Percentiles rank a stretch among this genome's conserved stretches.
These are phyloP conservation scores for Fraxinus excelsior DNA, from an alignment of 257 asterid species.

Conservation along the genomic window DNA sequence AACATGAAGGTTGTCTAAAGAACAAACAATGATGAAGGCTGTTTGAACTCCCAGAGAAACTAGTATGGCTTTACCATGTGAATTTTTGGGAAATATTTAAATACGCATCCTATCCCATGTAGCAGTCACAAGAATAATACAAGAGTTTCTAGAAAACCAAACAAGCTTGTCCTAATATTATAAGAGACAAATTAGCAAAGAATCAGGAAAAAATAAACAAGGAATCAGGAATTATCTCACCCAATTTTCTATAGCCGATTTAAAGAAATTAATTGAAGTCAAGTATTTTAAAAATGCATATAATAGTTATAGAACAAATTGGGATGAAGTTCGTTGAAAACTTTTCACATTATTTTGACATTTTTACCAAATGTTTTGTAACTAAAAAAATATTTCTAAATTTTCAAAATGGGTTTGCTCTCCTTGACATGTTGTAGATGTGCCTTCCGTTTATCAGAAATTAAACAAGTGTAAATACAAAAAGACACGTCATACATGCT, in stretches of 20 bases:
- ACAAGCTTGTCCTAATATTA: neutral
- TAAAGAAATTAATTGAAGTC: neutral
- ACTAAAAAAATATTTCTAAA: neutral
- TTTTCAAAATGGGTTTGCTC: neutral
- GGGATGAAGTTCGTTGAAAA: neutral
- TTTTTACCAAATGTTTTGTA: neutral
- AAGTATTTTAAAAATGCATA: neutral
- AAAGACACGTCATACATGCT: neutral
- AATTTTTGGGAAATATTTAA: neutral
- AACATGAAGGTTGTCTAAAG: neutral
- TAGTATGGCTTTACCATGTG: neutral
- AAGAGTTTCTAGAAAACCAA: neutral
- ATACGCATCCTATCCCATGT: neutral
- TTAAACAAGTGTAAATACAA: neutral
- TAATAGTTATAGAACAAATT: neutral
- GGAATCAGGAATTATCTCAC: neutral
- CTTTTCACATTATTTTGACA: neutral
- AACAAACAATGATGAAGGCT: neutral
- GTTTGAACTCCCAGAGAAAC: neutral
- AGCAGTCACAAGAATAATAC: neutral
- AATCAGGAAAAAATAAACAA: neutral
- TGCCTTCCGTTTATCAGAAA: neutral
- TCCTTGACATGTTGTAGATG: neutral
- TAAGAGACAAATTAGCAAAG: neutral
- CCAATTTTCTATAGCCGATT: neutral